Percentiles rank a stretch among this genome's conserved stretches.
Conservation (phyloP, 208 protist species). For the Leishmania tarentolae region DNA sequence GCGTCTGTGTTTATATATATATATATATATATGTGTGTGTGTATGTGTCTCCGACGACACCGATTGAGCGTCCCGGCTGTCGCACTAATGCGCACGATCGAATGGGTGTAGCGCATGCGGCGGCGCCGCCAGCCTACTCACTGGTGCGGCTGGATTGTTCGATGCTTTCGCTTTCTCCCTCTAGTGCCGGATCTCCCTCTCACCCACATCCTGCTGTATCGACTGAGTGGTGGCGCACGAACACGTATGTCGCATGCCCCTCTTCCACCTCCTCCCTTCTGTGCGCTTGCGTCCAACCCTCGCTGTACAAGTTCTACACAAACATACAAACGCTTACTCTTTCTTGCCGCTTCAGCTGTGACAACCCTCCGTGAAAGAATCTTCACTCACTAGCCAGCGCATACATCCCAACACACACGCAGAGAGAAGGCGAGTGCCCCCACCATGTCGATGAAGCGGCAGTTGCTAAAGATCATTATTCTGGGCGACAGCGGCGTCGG, state of each 20-base stretch:
- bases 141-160: not conserved
- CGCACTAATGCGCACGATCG: not conserved
- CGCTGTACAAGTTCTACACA: not conserved
- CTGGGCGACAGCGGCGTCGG: constrained; percentile 93
- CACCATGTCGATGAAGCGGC: constrained; percentile 57
- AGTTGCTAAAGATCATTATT: constrained; percentile 95
- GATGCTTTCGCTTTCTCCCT: not conserved
- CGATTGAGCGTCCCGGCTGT: not conserved
- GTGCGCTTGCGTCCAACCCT: not conserved
- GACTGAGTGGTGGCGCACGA: not conserved
- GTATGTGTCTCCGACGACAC: not conserved
- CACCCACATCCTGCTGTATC: not conserved
- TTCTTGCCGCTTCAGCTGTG: not conserved
- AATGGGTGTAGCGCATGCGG: no score
- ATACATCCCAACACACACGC: not conserved
- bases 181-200: not conserved
- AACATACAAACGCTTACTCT: not conserved
- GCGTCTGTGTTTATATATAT: not conserved
- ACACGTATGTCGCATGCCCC: not conserved
- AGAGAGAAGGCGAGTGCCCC: not conserved
- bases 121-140: not conserved
- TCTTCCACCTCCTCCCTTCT: not conserved
- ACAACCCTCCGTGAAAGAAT: not conserved
- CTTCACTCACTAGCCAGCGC: not conserved
- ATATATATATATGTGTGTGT: not conserved